Conservation (phyloP, 2,329 filamentous ascomycete genomes). For the Didymella glomerata region DNA sequence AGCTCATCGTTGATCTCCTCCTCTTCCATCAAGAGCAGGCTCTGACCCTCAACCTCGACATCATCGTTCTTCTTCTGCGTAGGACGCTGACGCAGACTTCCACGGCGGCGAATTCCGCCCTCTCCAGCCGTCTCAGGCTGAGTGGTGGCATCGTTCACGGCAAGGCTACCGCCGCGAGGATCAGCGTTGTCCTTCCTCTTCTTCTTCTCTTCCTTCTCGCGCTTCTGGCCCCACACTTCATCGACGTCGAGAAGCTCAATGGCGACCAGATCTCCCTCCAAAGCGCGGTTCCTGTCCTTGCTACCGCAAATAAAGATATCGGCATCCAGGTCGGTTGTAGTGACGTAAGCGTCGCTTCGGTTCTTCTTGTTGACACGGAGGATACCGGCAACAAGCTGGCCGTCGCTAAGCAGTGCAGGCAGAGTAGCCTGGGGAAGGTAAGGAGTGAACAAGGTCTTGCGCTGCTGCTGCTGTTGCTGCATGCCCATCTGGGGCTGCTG, state of each 20-base stretch:
- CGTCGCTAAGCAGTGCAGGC: constrained; percentile 87
- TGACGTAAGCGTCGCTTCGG: constrained; percentile 96
- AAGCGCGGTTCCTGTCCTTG: constrained; percentile 95
- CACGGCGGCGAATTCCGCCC: constrained; percentile 87
- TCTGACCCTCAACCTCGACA: constrained; percentile 98
- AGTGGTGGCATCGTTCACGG: constrained; percentile 68
- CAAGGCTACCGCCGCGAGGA: constrained; percentile 79
- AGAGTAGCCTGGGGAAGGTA: constrained; percentile 95
- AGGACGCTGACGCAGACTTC: constrained; percentile 93
- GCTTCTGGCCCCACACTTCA: constrained; percentile 98
- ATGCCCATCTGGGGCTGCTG: constrained; percentile 68
- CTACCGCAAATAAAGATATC: constrained; percentile 99
- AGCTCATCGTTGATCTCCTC: constrained; percentile 99
- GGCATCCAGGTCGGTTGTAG: constrained; percentile 91
- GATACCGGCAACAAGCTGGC: constrained; percentile 94
- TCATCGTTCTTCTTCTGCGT: constrained; percentile 99
- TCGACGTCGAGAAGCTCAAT: constrained; percentile 97
- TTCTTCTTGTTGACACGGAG: constrained; percentile 99
- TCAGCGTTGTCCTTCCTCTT: constrained; percentile 99
- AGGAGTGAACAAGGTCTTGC: constrained; percentile 97
- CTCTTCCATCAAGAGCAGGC: constrained; percentile 93
- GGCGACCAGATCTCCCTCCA: constrained; percentile 95
- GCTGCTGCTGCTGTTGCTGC: constrained; percentile 89
- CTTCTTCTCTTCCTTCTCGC: constrained; percentile 99
- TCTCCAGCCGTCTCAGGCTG: constrained; percentile 70